Evolutionary conservation across 2,329 filamentous ascomycete genomes (phyloP).

Genomic region (Hypoxylon sp.): DNA sequence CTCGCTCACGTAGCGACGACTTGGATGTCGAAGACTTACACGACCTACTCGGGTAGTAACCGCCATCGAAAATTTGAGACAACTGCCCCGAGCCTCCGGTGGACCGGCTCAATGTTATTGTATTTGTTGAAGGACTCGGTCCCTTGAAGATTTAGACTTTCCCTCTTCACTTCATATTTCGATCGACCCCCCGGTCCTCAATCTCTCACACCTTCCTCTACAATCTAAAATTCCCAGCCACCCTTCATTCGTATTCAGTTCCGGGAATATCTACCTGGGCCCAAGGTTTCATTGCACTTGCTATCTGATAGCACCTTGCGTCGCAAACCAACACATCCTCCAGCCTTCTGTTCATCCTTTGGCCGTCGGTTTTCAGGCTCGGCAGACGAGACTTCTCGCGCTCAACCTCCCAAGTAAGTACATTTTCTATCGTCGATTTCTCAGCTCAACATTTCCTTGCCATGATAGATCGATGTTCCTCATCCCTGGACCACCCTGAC

Average conservation of each 20-base stretch:
- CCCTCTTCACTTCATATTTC: background rate
- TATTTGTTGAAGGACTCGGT: background rate
- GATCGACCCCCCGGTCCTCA: background rate
- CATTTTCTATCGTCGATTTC: background rate
- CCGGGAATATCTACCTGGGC: background rate
- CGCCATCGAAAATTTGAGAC: background rate
- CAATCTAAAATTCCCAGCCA: background rate
- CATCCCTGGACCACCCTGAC: background rate
- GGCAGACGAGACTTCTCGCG: background rate
- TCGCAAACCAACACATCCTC: background rate
- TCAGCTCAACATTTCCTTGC: background rate
- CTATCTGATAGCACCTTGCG: background rate
- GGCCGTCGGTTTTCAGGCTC: background rate
- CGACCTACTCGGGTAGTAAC: background rate
- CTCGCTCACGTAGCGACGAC: background rate
- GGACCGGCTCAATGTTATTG: background rate
- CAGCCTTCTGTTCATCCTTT: background rate
- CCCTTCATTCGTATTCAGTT: background rate
- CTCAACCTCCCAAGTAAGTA: conserved; percentile 9
- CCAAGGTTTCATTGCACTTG: background rate
- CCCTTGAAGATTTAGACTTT: background rate
- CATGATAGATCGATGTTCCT: background rate
- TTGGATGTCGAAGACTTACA: too few relatives aligned
- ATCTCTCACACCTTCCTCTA: background rate
- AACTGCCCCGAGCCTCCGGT: background rate